Evolutionary conservation across 306 rosid genomes (phyloP).

Genomic region (Fragaria iinumae): DNA sequence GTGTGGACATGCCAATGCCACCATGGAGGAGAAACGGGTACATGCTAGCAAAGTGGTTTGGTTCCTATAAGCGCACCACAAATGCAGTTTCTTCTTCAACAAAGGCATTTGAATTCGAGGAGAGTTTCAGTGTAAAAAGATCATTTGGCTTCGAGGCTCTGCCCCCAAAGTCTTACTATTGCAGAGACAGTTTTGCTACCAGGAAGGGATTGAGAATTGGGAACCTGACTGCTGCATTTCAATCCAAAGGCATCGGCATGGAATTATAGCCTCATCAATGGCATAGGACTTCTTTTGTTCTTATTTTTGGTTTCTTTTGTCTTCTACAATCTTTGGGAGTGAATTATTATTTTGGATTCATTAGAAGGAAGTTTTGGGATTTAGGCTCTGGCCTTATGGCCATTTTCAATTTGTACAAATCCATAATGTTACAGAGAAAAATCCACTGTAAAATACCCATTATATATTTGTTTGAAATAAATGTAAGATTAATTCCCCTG

Average conservation of each 20-base stretch:
- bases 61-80: conserved; percentile 64
- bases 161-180: conserved; percentile 24
- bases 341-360: too few species aligned
- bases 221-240: conserved; percentile 50
- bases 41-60: conserved; percentile 77
- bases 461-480: not conserved
- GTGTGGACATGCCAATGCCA: conserved; percentile 45
- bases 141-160: conserved; percentile 41
- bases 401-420: not conserved
- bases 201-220: conserved; percentile 50
- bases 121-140: conserved; percentile 23
- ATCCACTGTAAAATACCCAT: not conserved
- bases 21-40: conserved; percentile 87
- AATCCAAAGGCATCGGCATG: not conserved
- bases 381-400: not conserved
- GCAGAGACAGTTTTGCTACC: conserved; percentile 42
- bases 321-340: not conserved
- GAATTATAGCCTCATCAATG: not conserved
- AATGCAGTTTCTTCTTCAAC: conserved; percentile 37
- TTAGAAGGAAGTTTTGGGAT: not conserved
- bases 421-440: not conserved
- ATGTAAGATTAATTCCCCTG: not conserved
- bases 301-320: not conserved
- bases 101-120: not conserved
- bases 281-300: not conserved